Conservation (phyloP, 2,329 filamentous ascomycete species). For the Claviceps pusilla region DNA sequence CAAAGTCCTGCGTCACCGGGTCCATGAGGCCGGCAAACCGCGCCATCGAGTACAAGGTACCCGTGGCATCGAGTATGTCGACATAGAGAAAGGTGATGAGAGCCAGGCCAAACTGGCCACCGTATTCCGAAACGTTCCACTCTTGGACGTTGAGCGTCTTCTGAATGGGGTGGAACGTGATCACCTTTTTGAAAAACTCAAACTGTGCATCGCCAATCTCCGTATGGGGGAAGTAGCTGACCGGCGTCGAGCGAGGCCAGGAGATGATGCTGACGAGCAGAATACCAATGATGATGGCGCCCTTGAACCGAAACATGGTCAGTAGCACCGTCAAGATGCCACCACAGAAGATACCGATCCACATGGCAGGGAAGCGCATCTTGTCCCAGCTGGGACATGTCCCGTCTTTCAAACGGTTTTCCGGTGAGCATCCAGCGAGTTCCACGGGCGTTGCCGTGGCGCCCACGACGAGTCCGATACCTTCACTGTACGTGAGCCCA, state of each 20-base stretch:
- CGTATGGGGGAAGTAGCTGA: constrained; percentile 71
- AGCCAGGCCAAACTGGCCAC: constrained; percentile 65
- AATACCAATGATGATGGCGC: constrained; percentile 72
- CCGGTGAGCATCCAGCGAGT: constrained; percentile 53
- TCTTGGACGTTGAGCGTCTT: constrained; percentile 55
- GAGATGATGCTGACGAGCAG: constrained; percentile 75
- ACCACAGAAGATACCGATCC: constrained; percentile 79
- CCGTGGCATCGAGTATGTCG: constrained; percentile 76
- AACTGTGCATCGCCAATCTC: constrained; percentile 53
- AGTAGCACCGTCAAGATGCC: constrained; percentile 66
- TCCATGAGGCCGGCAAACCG: constrained; percentile 69
- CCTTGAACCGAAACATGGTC: constrained; percentile 77
- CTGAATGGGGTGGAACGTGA: constrained; percentile 65
- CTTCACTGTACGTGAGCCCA: constrained; percentile 64
- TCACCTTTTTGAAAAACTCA: constrained; percentile 78
- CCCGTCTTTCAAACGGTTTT: constrained; percentile 29
- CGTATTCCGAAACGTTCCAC: constrained; percentile 55
- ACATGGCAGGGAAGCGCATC: constrained; percentile 74
- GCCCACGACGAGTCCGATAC: constrained; percentile 65
- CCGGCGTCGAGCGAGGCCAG: constrained; percentile 61
- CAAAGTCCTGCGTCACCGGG: constrained; percentile 71
- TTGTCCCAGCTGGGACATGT: constrained; percentile 49
- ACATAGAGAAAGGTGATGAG: constrained; percentile 84
- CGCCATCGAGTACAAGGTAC: constrained; percentile 81
- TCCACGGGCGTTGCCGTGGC: constrained; percentile 53